phyloP scores from a whole-genome alignment of 164 flowering plant genomes.

The Liriodendron chinense region DNA sequence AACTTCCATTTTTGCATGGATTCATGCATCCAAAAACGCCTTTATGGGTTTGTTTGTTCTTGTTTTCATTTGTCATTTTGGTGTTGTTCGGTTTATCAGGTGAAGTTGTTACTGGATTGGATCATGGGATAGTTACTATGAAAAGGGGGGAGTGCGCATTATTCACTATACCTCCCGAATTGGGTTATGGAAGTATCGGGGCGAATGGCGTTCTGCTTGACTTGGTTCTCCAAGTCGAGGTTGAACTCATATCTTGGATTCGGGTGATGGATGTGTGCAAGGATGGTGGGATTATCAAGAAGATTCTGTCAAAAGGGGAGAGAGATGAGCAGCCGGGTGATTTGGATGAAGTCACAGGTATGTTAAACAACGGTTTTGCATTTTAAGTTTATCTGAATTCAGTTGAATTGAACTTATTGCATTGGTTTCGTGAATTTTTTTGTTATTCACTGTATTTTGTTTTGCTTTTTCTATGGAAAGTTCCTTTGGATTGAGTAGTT shows the following conservation, averaged over 20 bases:
- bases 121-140: conserved; percentile 62
- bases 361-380: background rate
- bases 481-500: background rate
- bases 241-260: conserved; percentile 68
- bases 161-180: conserved; percentile 58
- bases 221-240: conserved; percentile 45
- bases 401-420: background rate
- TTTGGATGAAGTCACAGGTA: conserved; percentile 77
- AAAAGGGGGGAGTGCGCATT: conserved; percentile 56
- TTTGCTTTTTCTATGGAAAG: background rate
- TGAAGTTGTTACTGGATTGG: conserved; percentile 41
- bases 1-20: too few species aligned
- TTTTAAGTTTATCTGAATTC: background rate
- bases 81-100: conserved; percentile 29
- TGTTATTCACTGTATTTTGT: background rate
- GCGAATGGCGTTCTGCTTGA: conserved; percentile 35
- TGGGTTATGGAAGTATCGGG: conserved; percentile 37
- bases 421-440: background rate
- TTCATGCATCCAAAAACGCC: too few species aligned
- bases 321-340: conserved; percentile 48
- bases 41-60: background rate
- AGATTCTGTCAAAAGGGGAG: conserved; percentile 44
- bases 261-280: conserved; percentile 56
- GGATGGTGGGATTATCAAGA: conserved; percentile 77
- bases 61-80: background rate